Evolutionary conservation across 495 filamentous ascomycete genomes (phyloP).

Genomic region (Penicilliopsis zonata): DNA sequence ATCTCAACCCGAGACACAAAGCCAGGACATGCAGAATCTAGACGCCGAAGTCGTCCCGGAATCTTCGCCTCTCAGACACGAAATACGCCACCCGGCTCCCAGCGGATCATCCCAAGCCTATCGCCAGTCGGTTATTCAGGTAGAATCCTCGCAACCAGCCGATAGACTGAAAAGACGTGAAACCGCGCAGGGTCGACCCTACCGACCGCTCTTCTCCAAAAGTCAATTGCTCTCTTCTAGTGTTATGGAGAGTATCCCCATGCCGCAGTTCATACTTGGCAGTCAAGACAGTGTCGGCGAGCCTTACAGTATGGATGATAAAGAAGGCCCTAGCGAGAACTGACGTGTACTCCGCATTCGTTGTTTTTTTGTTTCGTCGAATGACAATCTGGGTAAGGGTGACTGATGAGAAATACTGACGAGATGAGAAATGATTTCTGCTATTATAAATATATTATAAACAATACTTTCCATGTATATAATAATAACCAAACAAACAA

Average conservation of each 20-base stretch:
- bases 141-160: constrained; percentile 32
- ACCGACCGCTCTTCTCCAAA: constrained; percentile 19
- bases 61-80: constrained; percentile 23
- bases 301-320: constrained; percentile 19
- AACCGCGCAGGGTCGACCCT: too few species aligned
- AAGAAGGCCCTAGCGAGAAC: too few species aligned
- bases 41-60: constrained; percentile 27
- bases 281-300: constrained; percentile 35
- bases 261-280: constrained; percentile 26
- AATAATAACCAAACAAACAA: too few species aligned
- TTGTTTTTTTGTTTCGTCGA: too few species aligned
- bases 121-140: constrained; percentile 24
- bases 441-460: too few species aligned
- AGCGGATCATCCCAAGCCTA: constrained; percentile 7
- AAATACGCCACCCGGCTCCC: constrained; percentile 6
- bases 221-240: constrained; percentile 32
- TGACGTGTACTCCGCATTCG: too few species aligned
- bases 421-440: too few species aligned
- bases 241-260: constrained; percentile 34
- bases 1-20: constrained; percentile 3
- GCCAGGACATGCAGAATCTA: constrained; percentile 9
- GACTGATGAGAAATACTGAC: too few species aligned
- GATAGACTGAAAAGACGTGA: constrained; percentile 14
- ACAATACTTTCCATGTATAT: too few species aligned
- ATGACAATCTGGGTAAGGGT: too few species aligned